Conservation (phyloP, 495 filamentous ascomycete genomes). For the Hypoxylon lienhwacheense region DNA sequence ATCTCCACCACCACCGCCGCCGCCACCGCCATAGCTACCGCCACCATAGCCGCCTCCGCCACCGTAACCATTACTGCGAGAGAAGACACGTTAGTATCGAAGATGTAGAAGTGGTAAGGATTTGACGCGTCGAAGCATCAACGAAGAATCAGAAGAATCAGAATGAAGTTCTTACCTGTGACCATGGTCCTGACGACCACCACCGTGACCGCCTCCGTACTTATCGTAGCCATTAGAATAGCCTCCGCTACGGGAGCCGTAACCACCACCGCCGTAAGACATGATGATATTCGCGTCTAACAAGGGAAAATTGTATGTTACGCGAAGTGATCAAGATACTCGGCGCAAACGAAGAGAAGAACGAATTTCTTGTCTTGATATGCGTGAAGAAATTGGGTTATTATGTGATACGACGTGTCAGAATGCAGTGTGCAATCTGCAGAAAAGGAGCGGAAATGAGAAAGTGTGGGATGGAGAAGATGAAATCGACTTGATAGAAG, state of each 20-base stretch:
- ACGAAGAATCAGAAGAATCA: background rate
- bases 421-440: constrained; percentile 28
- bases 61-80: constrained; percentile 40
- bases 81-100: constrained; percentile 22
- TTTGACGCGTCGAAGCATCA: background rate
- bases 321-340: constrained; percentile 7
- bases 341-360: constrained; percentile 34
- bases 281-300: constrained; percentile 43
- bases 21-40: constrained; percentile 55
- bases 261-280: constrained; percentile 76
- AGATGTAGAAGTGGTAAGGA: background rate
- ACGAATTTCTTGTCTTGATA: background rate
- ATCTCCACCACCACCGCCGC: constrained; percentile 72
- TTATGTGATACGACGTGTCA: constrained; percentile 28
- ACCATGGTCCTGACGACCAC: constrained; percentile 42
- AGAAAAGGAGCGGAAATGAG: constrained; percentile 34
- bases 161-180: constrained; percentile 34
- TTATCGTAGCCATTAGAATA: constrained; percentile 52
- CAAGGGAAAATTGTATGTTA: background rate
- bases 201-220: constrained; percentile 34
- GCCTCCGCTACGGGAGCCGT: constrained; percentile 55
- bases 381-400: constrained; percentile 25
- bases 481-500: constrained; percentile 20
- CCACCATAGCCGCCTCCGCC: constrained; percentile 50
- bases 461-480: constrained; percentile 17